A percentile compares a stretch with the other conserved stretches of the same genome.
These are phyloP conservation scores for Cymodocea nodosa DNA, from an alignment of 116 monocot genomes.

Conservation along the genomic window DNA sequence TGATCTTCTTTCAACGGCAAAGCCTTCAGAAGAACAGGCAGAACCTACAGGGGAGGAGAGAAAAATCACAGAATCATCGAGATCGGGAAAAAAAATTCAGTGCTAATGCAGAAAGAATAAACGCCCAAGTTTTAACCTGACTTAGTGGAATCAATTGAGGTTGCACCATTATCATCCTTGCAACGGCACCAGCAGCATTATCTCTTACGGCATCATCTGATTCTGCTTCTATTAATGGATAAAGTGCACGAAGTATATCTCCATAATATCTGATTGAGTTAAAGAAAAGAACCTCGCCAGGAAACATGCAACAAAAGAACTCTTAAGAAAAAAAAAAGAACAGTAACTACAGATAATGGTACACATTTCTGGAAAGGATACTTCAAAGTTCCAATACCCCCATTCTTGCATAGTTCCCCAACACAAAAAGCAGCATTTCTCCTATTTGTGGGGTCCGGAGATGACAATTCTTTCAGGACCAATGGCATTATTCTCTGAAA, in stretches of 20 bases:
- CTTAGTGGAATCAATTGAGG: constrained; percentile 79
- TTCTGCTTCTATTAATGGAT: constrained; percentile 74
- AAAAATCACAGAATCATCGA: neutral
- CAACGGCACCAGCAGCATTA: constrained; percentile 93
- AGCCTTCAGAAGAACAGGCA: constrained; percentile 81
- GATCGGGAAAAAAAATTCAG: neutral
- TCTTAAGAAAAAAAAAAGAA: neutral
- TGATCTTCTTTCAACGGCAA: constrained; percentile 92
- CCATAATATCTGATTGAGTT: constrained; percentile 63
- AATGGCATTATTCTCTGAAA: constrained; percentile 88
- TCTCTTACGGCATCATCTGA: constrained; percentile 80
- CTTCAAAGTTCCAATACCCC: constrained; percentile 55
- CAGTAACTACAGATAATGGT: neutral
- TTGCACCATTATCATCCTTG: constrained; percentile 92
- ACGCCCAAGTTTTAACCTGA: constrained; percentile 34
- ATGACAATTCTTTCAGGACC: constrained; percentile 80
- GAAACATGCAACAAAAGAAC: neutral
- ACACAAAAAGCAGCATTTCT: constrained; percentile 98
- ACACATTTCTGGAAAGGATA: constrained; percentile 32
- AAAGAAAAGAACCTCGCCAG: constrained; percentile 13
- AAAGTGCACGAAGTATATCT: constrained; percentile 68
- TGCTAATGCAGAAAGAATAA: neutral
- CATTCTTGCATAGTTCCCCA: constrained; percentile 92
- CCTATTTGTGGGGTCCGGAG: constrained; percentile 76
- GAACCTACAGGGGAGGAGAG: constrained; percentile 30